These are phyloP conservation scores for Psilocybe mexicana DNA, from an alignment of 1,284 basidiomycete genomes.

Conservation along the genomic window DNA sequence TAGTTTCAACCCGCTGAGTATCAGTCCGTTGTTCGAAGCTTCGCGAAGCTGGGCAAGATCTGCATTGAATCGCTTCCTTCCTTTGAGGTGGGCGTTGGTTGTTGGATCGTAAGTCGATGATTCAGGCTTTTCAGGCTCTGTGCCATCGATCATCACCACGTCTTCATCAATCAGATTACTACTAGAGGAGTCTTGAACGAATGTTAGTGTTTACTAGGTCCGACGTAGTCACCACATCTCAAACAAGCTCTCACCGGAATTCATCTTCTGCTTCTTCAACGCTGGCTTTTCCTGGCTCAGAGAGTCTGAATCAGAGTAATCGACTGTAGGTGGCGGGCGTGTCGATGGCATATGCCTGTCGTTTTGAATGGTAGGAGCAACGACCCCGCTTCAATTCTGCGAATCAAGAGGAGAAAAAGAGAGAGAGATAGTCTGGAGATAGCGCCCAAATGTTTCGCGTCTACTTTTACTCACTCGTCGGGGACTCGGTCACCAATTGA, in stretches of 20 bases:
- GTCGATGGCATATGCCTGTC: too few relatives aligned
- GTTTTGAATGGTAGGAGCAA: too few relatives aligned
- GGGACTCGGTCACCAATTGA: too few relatives aligned
- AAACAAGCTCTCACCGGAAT: slow-evolving; percentile 21
- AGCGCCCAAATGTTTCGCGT: too few relatives aligned
- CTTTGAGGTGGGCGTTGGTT: slow-evolving; percentile 48
- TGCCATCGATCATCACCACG: slow-evolving; percentile 5
- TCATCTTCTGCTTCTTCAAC: slow-evolving; percentile 28
- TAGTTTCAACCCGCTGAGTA: slow-evolving; percentile 37
- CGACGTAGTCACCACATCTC: slow-evolving; percentile 8
- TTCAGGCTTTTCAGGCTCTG: background rate
- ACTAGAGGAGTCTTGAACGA: slow-evolving; percentile 2
- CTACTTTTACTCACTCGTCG: too few relatives aligned
- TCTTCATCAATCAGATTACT: slow-evolving; percentile 12
- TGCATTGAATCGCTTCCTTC: slow-evolving; percentile 51
- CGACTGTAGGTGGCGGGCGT: background rate
- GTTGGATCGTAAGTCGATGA: slow-evolving; percentile 23
- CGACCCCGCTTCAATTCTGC: too few relatives aligned
- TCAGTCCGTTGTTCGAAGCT: slow-evolving; percentile 35
- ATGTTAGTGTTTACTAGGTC: slow-evolving; percentile 7
- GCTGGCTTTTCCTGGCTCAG: slow-evolving; percentile 17
- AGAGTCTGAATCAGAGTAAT: slow-evolving; percentile 12
- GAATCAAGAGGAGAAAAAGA: too few relatives aligned
- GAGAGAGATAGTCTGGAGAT: too few relatives aligned
- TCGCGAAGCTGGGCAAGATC: slow-evolving; percentile 49